Percentiles rank a stretch among this genome's conserved stretches.
phyloP scores from a whole-genome alignment of 2,329 filamentous ascomycete genomes.

The Allantophomopsis lycopodina region DNA sequence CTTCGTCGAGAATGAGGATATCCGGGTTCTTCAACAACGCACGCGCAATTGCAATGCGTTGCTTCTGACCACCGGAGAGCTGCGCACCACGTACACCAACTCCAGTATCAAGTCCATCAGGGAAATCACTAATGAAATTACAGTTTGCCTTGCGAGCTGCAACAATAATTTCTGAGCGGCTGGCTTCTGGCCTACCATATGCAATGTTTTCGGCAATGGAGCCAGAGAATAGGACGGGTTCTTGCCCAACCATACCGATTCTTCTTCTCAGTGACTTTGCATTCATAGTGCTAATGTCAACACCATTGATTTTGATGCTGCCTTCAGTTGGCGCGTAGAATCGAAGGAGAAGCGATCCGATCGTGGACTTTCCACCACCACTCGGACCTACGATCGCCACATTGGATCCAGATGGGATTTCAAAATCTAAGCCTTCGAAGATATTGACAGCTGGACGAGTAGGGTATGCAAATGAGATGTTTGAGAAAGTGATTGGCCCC shows the following conservation, averaged over 20 bases:
- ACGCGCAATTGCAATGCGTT: slow-evolving; percentile 91
- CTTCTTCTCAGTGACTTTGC: slow-evolving; percentile 83
- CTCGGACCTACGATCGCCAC: slow-evolving; percentile 95
- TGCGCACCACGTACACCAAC: slow-evolving; percentile 88
- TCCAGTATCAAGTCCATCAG: slow-evolving; percentile 86
- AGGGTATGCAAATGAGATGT: slow-evolving; percentile 83
- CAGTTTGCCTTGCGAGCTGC: slow-evolving; percentile 91
- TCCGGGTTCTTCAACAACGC: slow-evolving; percentile 92
- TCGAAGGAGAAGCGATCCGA: slow-evolving; percentile 77
- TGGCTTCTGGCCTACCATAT: slow-evolving; percentile 74
- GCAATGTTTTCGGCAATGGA: slow-evolving; percentile 81
- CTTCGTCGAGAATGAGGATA: slow-evolving; percentile 92
- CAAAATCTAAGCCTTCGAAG: slow-evolving; percentile 79
- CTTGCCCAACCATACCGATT: slow-evolving; percentile 91
- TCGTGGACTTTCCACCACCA: slow-evolving; percentile 91
- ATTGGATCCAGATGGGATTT: slow-evolving; percentile 84
- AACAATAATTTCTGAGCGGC: slow-evolving; percentile 65
- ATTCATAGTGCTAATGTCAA: slow-evolving; percentile 77
- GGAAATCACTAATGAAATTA: slow-evolving; percentile 91
- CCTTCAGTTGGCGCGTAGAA: slow-evolving; percentile 81
- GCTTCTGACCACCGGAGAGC: slow-evolving; percentile 91
- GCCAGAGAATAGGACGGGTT: slow-evolving; percentile 83
- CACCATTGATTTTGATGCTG: slow-evolving; percentile 68
- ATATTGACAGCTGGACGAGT: slow-evolving; percentile 85
- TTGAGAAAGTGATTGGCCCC: slow-evolving; percentile 75